Percentiles rank a stretch among this genome's conserved stretches.
These are phyloP conservation scores for Malus hybrid DNA, from an alignment of 331 rosid genomes.

Conservation along the genomic window DNA sequence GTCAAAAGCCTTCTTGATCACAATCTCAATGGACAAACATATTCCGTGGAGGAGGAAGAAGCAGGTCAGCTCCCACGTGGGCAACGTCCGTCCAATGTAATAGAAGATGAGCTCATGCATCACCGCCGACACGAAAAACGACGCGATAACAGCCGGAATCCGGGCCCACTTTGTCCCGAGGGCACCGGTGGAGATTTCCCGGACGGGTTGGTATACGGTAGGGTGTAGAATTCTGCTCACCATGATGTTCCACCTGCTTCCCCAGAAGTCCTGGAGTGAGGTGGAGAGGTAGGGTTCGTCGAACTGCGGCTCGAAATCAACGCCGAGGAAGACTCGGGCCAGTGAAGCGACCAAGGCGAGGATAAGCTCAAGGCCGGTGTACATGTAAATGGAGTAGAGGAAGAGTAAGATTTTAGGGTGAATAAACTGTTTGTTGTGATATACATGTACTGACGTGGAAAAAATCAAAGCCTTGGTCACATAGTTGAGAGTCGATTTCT, in stretches of 20 bases:
- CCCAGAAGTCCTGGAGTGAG: constrained; percentile 61
- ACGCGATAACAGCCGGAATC: neutral
- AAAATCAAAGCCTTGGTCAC: constrained; percentile 6
- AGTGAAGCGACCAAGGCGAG: neutral
- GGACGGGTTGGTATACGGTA: constrained; percentile 28
- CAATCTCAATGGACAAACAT: constrained; percentile 12
- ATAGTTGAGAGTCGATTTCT: constrained; percentile 7
- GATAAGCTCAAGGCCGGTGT: constrained; percentile 33
- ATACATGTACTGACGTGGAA: neutral
- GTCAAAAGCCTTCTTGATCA: neutral
- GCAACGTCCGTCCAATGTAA: constrained; percentile 24
- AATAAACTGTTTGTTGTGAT: neutral
- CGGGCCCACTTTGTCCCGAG: constrained; percentile 18
- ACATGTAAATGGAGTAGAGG: constrained; percentile 34
- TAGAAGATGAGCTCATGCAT: constrained; percentile 39
- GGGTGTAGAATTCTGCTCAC: constrained; percentile 33
- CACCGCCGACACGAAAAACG: constrained; percentile 21
- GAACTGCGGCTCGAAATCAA: constrained; percentile 52
- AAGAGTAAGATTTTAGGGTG: constrained; percentile 28
- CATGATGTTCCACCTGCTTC: constrained; percentile 48
- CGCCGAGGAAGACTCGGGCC: constrained; percentile 11
- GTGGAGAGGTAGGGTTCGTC: constrained; percentile 41
- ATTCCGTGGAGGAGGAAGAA: constrained; percentile 36
- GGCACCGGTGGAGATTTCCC: neutral
- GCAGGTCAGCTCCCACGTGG: constrained; percentile 40